Conservation (phyloP, 2,329 filamentous ascomycete genomes). For the Alternaria incomplexa region DNA sequence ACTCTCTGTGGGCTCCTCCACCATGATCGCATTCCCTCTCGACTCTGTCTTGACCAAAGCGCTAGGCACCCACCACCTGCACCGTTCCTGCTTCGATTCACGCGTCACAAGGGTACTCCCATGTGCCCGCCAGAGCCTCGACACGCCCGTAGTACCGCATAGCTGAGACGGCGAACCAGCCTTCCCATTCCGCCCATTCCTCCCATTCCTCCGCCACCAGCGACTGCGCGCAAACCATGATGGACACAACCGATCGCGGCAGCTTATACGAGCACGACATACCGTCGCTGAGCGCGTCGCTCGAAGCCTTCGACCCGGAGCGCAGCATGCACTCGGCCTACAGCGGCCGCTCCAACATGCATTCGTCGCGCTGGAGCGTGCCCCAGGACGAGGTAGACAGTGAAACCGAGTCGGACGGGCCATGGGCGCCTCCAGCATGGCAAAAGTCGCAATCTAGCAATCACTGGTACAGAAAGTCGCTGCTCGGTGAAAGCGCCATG, state of each 20-base stretch:
- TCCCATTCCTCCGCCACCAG: conserved; percentile 11
- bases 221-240: conserved; percentile 24
- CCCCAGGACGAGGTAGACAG: conserved; percentile 49
- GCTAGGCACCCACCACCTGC: conserved; percentile 32
- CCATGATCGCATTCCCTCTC: conserved; percentile 12
- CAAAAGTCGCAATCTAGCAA: conserved; percentile 60
- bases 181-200: conserved; percentile 20
- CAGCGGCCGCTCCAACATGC: conserved; percentile 67
- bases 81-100: conserved; percentile 25
- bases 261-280: conserved; percentile 47
- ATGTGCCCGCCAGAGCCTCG: conserved; percentile 37
- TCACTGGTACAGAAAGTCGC: conserved; percentile 60
- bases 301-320: conserved; percentile 49
- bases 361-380: conserved; percentile 54
- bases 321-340: conserved; percentile 44
- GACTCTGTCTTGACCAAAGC: conserved; percentile 2
- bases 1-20: conserved; percentile 4
- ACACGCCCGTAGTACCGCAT: conserved; percentile 29
- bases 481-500: conserved; percentile 47
- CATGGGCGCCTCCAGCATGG: conserved; percentile 72
- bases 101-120: conserved; percentile 44
- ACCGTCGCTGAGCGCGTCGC: conserved; percentile 47
- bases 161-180: conserved; percentile 22
- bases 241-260: conserved; percentile 41
- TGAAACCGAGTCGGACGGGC: conserved; percentile 55